A percentile compares a stretch with the other conserved stretches of the same genome.
These are phyloP conservation scores for Penicillium sp. DNA, from an alignment of 2,329 filamentous ascomycete species.

Conservation along the genomic window DNA sequence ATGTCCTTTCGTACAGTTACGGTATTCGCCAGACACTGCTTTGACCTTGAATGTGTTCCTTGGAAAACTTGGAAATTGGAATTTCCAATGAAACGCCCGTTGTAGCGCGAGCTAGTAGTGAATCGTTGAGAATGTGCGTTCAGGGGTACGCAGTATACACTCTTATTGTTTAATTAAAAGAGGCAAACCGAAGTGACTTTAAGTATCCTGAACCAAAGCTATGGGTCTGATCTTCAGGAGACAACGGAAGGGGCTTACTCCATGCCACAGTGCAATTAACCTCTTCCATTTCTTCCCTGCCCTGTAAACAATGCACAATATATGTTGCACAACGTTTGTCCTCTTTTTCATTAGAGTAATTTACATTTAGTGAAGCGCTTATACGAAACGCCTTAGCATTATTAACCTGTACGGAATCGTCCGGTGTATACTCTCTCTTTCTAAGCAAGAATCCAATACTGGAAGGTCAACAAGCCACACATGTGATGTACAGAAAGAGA, in stretches of 20 bases:
- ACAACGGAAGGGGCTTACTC: slow-evolving; percentile 19
- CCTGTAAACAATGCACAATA: no score
- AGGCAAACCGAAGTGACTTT: not conserved
- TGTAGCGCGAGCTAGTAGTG: slow-evolving; percentile 1
- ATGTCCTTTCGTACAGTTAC: not conserved
- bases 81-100: not conserved
- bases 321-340: not conserved
- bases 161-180: not conserved
- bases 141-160: not conserved
- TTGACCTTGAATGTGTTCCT: not conserved
- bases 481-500: no score
- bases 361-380: not conserved
- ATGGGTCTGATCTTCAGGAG: slow-evolving; percentile 31
- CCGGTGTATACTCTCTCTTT: no score
- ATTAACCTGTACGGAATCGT: not conserved
- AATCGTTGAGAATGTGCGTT: slow-evolving; percentile 6
- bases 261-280: slow-evolving; percentile 14
- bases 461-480: no score
- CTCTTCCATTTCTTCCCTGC: not conserved
- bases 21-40: not conserved
- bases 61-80: not conserved
- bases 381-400: not conserved
- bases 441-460: no score
- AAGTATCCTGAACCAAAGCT: not conserved
- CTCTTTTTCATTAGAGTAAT: not conserved